A percentile compares a stretch with the other conserved stretches of the same genome.
Conservation (phyloP, 805 yeast genomes). For the Barnettozyma californica region DNA sequence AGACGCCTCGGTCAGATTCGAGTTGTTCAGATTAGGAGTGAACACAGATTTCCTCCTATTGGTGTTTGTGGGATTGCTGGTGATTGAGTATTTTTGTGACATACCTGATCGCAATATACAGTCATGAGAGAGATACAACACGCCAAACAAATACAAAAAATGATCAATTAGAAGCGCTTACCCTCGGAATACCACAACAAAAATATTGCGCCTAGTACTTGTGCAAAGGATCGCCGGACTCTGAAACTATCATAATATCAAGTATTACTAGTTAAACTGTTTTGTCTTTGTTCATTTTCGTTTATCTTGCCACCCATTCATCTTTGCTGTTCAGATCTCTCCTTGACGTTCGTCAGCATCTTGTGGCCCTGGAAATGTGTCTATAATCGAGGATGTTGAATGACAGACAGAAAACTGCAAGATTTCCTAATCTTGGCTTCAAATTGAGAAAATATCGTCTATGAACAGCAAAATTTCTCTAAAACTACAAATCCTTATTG, state of each 20-base stretch:
- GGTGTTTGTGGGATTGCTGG: conserved; percentile 7
- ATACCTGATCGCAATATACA: conserved; percentile 1
- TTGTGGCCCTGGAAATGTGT: too few species aligned
- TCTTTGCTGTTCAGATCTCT: too few species aligned
- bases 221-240: too few species aligned
- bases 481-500: too few species aligned
- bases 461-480: not conserved
- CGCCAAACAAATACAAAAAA: not conserved
- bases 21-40: conserved; percentile 15
- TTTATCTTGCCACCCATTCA: too few species aligned
- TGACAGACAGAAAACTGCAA: not conserved
- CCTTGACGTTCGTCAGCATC: too few species aligned
- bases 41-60: conserved; percentile 25
- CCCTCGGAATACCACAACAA: not conserved
- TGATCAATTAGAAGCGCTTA: too few species aligned
- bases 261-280: too few species aligned
- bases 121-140: not conserved
- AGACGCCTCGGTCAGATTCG: conserved; percentile 17
- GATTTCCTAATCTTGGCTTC: not conserved
- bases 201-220: too few species aligned
- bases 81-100: conserved; percentile 20
- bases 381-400: too few species aligned
- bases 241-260: too few species aligned
- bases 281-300: too few species aligned
- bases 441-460: not conserved